A percentile compares a stretch with the other conserved stretches of the same genome.
Conservation (phyloP, 139 green algal genomes). For the Micromonas commoda region DNA sequence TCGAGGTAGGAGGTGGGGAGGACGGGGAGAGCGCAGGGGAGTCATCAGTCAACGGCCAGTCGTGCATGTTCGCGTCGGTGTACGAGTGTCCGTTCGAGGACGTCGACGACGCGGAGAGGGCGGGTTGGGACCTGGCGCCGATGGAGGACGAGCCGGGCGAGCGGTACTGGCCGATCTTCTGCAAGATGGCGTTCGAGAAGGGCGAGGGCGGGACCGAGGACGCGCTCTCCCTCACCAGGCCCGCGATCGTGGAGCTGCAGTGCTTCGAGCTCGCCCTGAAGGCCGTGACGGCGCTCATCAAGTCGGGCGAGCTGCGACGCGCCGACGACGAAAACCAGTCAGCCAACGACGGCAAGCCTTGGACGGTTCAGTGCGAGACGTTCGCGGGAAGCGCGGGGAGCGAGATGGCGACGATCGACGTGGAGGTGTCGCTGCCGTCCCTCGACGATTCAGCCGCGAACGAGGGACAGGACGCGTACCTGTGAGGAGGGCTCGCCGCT, state of each 20-base stretch:
- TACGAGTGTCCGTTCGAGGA: constrained; percentile 14
- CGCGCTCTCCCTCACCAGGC: background rate
- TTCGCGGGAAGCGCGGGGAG: background rate
- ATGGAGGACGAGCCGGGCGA: background rate
- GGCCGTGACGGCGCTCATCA: background rate
- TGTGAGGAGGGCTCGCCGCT: background rate
- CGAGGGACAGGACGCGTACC: background rate
- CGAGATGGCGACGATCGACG: background rate
- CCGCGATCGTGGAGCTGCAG: constrained; percentile 21
- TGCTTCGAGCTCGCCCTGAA: constrained; percentile 22
- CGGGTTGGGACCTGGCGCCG: background rate
- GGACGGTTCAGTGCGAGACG: background rate
- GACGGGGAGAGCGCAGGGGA: background rate
- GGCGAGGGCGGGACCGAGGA: constrained; percentile 5
- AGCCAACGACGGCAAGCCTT: background rate
- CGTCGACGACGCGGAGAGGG: background rate
- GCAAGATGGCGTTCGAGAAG: constrained; percentile 9
- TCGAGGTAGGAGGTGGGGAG: background rate
- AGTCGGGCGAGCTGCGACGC: background rate
- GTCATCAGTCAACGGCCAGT: background rate
- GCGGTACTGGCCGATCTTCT: background rate
- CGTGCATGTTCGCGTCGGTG: background rate
- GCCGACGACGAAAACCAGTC: background rate
- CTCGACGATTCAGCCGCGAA: background rate
- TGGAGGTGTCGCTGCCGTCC: background rate